phyloP scores from a whole-genome alignment of 139 green algal species.

The Haematococcus lacustris region DNA sequence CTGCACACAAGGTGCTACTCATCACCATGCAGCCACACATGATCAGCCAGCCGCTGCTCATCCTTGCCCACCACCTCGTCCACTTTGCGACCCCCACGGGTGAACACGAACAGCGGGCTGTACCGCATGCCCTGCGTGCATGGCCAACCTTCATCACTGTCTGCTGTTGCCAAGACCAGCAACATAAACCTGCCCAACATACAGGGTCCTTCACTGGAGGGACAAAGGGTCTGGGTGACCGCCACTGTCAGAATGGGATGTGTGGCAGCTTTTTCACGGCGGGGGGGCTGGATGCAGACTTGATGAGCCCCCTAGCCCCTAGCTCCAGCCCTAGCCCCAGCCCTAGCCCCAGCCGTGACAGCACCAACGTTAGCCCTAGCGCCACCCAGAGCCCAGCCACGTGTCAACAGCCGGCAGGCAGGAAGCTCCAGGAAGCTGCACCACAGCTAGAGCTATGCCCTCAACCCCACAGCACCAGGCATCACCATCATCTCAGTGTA shows the following conservation, averaged over 20 bases:
- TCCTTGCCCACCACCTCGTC: constrained; percentile 46
- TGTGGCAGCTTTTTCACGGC: neutral
- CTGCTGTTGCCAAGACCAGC: neutral
- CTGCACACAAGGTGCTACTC: too few species aligned
- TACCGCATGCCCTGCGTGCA: constrained; percentile 47
- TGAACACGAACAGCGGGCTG: constrained; percentile 64
- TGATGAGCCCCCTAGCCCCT: neutral
- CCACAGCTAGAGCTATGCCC: too few species aligned
- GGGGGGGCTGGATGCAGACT: neutral
- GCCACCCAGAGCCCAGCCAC: too few species aligned
- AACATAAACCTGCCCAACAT: neutral
- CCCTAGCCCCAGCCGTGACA: too few species aligned
- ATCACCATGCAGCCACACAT: constrained; percentile 47
- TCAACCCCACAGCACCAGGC: too few species aligned
- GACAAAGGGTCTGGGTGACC: too few species aligned
- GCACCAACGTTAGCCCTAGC: too few species aligned
- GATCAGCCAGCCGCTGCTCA: constrained; percentile 33
- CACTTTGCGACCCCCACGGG: constrained; percentile 42
- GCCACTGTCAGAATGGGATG: neutral
- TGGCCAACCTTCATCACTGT: too few species aligned
- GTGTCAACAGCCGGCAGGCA: too few species aligned
- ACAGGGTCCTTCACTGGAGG: too few species aligned
- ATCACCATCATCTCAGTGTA: neutral
- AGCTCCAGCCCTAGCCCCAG: too few species aligned
- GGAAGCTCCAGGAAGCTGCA: too few species aligned